These are phyloP conservation scores for Hypoxylon sp. DNA, from an alignment of 2,329 filamentous ascomycete genomes.

Conservation along the genomic window DNA sequence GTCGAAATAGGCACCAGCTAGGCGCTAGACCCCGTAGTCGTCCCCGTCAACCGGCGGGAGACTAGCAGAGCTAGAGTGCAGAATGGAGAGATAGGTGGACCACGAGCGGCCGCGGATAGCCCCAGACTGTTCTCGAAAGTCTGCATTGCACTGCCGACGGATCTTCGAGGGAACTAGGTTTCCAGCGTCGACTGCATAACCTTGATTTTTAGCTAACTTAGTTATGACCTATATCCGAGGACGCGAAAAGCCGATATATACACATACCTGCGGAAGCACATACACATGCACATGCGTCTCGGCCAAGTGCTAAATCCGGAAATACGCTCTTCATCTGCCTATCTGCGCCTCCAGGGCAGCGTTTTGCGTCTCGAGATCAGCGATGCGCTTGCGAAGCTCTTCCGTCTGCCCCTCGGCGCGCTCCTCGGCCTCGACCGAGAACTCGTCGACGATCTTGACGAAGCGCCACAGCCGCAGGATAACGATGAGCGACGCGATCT, in stretches of 20 bases:
- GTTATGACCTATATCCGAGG: slow-evolving; percentile 12
- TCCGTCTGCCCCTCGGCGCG: slow-evolving; percentile 69
- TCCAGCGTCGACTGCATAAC: slow-evolving; percentile 18
- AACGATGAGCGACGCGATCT: slow-evolving; percentile 72
- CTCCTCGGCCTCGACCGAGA: slow-evolving; percentile 69
- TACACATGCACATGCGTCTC: too few relatives aligned
- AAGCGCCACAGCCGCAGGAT: slow-evolving; percentile 73
- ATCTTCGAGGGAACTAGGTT: slow-evolving; percentile 18
- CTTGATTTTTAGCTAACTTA: slow-evolving; percentile 13
- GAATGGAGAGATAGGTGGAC: slow-evolving; percentile 6
- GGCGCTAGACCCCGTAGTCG: too few relatives aligned
- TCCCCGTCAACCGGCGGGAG: too few relatives aligned
- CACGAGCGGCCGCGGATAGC: too few relatives aligned
- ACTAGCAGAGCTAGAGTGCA: too few relatives aligned
- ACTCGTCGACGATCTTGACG: slow-evolving; percentile 75
- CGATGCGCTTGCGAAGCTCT: slow-evolving; percentile 60
- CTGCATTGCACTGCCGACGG: too few relatives aligned
- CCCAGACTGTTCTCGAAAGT: too few relatives aligned
- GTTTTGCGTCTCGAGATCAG: slow-evolving; percentile 60
- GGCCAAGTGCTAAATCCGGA: too few relatives aligned
- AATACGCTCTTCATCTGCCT: too few relatives aligned
- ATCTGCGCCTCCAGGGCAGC: slow-evolving; percentile 42
- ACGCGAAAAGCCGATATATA: background rate
- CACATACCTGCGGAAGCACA: too few relatives aligned
- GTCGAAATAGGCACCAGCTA: slow-evolving; percentile 1